Evolutionary conservation across 306 rosid genomes (phyloP).

Genomic region (Argentina anserina): DNA sequence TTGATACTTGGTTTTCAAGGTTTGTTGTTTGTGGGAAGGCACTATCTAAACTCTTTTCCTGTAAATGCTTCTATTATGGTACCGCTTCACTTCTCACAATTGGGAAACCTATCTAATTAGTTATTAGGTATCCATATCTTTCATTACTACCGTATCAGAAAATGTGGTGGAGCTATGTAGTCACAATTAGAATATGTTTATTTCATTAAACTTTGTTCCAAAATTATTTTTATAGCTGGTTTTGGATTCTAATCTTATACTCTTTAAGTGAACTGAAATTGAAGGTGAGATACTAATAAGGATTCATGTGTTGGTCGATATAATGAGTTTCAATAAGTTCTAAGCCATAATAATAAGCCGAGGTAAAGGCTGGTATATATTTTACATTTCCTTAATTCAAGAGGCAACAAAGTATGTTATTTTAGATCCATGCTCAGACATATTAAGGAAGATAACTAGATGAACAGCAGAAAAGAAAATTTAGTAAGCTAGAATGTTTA

Average conservation of each 20-base stretch:
- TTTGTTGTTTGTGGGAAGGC: constrained; percentile 24
- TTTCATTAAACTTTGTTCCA: neutral
- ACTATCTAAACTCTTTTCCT: neutral
- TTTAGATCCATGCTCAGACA: neutral
- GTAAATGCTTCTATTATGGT: neutral
- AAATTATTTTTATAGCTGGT: neutral
- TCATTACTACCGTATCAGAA: neutral
- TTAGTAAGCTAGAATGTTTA: neutral
- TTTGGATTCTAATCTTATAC: neutral
- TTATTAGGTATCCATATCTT: neutral
- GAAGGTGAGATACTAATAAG: neutral
- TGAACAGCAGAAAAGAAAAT: neutral
- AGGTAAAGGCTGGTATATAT: too few relatives aligned
- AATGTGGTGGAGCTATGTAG: neutral
- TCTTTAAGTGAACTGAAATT: neutral
- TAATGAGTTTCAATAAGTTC: neutral
- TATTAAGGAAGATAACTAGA: neutral
- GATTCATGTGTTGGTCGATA: neutral
- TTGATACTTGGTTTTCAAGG: constrained; percentile 99
- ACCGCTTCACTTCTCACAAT: neutral
- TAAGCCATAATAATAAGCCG: too few relatives aligned
- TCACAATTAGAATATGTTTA: neutral
- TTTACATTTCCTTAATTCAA: too few relatives aligned
- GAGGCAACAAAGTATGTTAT: too few relatives aligned
- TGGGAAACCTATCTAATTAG: neutral